A percentile compares a stretch with the other conserved stretches of the same genome.
Evolutionary conservation across 2,329 filamentous ascomycete genomes (phyloP).

Genomic region (Tolypocladium sp.): DNA sequence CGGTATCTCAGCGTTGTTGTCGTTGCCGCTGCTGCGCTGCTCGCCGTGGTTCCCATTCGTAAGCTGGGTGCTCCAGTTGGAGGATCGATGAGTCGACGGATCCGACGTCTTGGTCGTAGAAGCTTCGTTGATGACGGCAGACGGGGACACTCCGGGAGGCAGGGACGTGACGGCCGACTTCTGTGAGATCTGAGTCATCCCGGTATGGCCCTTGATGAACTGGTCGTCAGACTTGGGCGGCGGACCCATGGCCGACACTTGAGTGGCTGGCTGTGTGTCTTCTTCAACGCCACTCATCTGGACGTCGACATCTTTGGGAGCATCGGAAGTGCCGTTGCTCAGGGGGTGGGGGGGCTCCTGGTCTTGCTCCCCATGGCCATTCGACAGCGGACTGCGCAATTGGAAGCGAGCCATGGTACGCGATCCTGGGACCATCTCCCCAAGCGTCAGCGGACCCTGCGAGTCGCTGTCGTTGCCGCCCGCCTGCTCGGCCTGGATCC

Average conservation of each 20-base stretch:
- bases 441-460: slow-evolving; percentile 49
- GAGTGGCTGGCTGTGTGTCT: slow-evolving; percentile 34
- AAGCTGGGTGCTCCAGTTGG: slow-evolving; percentile 59
- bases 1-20: slow-evolving; percentile 34
- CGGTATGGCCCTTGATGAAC: slow-evolving; percentile 30
- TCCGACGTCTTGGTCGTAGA: slow-evolving; percentile 89
- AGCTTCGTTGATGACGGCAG: slow-evolving; percentile 66
- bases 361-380: slow-evolving; percentile 36
- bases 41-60: slow-evolving; percentile 56
- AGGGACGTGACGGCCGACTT: slow-evolving; percentile 50
- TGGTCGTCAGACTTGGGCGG: slow-evolving; percentile 30
- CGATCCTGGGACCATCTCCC: slow-evolving; percentile 51
- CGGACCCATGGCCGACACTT: slow-evolving; percentile 38
- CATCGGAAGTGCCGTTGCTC: slow-evolving; percentile 48
- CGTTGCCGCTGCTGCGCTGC: slow-evolving; percentile 23
- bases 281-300: slow-evolving; percentile 52
- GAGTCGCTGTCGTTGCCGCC: slow-evolving; percentile 44
- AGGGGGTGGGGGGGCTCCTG: slow-evolving; percentile 28
- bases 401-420: slow-evolving; percentile 44
- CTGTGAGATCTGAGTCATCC: slow-evolving; percentile 54
- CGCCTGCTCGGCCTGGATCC: slow-evolving; percentile 40
- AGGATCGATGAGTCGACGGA: slow-evolving; percentile 54
- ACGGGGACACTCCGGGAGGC: slow-evolving; percentile 48
- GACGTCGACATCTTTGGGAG: slow-evolving; percentile 42
- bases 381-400: slow-evolving; percentile 49